Evolutionary conservation across 192 early-diverging fungal genomes (phyloP), one percentile per base, ranked within the genome.

Genomic region (Entomortierella chlamydospora): DNA sequence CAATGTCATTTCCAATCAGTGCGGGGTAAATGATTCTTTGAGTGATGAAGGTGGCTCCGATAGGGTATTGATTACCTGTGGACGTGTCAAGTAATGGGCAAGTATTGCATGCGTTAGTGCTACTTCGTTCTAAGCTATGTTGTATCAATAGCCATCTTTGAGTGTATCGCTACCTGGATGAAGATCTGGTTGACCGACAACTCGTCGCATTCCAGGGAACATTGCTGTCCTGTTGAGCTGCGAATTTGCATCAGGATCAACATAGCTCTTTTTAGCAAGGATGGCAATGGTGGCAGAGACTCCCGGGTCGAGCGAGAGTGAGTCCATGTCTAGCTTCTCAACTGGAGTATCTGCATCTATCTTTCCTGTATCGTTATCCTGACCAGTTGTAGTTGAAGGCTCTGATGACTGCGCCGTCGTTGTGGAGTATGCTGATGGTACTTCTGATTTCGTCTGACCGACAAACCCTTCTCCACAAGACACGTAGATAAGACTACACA

Each of bases 101-200:
- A 26, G 5, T 25, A 28, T 54, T 3, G 52, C 28, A 54, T 13
- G 52, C 52, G 25, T 54, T 15, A 50, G 52, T 49, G 29, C 20
- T 1, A 4, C 6, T 39, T 12, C 15, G n/a, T 26, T 34, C 17
- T 0, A 37, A 51, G 28, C 15, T n/a, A 70, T 3, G 17, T 37
- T 15, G 9, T 25, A 17, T 25, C 33, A 25, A 54, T 13, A 54
- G 23, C 23, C 9, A 11, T 5, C 18, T 39, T 41, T 43, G 37
- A 1, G n/a, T 26, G 12, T 20, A 17, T 68, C 28, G 43, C 51
- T 81, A 67, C 87, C 87, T 37, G 79, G 73, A 59, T 90, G 88
- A 23, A 90, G 73, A 61, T 90, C 88, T 0, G 88, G 87, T 71
- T 88, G 87, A 30, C 86, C 86, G 25, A 84, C 54, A 28, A 76